Evolutionary conservation across 257 asterid species (phyloP).

Genomic region (Solanum rostratum): DNA sequence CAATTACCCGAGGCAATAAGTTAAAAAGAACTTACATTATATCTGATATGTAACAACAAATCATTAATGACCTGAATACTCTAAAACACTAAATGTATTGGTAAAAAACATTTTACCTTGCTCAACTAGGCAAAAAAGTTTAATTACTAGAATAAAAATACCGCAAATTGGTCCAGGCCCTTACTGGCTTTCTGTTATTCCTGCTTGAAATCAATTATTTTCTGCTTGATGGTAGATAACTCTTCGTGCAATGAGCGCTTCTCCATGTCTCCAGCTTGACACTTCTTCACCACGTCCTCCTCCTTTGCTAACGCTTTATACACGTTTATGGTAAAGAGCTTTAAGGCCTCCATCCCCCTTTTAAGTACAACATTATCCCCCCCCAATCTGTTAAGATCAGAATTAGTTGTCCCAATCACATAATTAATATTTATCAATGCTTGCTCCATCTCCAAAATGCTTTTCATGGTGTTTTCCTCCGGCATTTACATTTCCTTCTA

Average conservation of each 20-base stretch:
- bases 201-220: no score
- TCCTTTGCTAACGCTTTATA: constrained; percentile 28
- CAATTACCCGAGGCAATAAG: neutral
- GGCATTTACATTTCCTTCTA: no score
- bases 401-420: constrained; percentile 28
- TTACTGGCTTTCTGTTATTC: constrained; percentile 29
- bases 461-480: constrained; percentile 12
- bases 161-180: constrained; percentile 50
- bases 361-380: constrained; percentile 31
- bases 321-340: neutral
- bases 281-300: constrained; percentile 37
- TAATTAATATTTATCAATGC: constrained; percentile 34
- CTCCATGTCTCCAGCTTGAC: constrained; percentile 29
- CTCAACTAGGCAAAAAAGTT: neutral
- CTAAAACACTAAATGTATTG: neutral
- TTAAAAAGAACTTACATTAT: neutral
- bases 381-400: constrained; percentile 27
- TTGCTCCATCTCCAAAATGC: constrained; percentile 54
- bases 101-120: neutral
- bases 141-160: constrained; percentile 8
- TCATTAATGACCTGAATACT: neutral
- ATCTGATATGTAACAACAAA: neutral
- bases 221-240: neutral
- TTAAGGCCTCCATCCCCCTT: constrained; percentile 26
- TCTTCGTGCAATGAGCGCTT: constrained; percentile 31